Evolutionary conservation across 202 grass and related monocot genomes (phyloP).

Genomic region (Setaria italica): DNA sequence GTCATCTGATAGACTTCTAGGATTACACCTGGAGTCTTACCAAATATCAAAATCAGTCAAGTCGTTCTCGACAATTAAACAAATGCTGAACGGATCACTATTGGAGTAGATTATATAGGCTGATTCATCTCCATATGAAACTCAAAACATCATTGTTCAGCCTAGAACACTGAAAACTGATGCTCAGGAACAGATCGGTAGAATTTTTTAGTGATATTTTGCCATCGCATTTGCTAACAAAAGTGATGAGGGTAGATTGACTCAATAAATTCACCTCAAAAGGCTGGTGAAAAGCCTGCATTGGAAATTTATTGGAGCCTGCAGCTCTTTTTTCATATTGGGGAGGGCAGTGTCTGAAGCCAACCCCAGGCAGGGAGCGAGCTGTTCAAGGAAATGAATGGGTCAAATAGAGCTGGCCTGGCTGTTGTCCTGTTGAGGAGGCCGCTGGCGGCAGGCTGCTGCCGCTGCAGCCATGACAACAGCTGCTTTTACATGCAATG

Average conservation of each 20-base stretch:
- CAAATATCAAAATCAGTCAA: neutral
- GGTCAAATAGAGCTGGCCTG: slow-evolving; percentile 23
- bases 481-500: slow-evolving; percentile 24
- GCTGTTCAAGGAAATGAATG: slow-evolving; percentile 47
- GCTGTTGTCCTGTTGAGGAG: neutral
- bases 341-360: slow-evolving; percentile 21
- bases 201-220: neutral
- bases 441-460: slow-evolving; percentile 11
- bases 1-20: slow-evolving; percentile 3
- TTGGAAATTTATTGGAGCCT: slow-evolving; percentile 48
- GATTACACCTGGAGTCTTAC: slow-evolving; percentile 29
- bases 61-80: neutral
- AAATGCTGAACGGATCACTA: neutral
- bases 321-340: slow-evolving; percentile 43
- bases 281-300: slow-evolving; percentile 53
- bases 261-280: slow-evolving; percentile 50
- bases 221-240: neutral
- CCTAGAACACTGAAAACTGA: neutral
- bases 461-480: slow-evolving; percentile 29
- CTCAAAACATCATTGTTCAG: neutral
- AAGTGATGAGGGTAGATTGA: slow-evolving; percentile 1
- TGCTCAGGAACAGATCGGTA: slow-evolving; percentile 7
- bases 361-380: slow-evolving; percentile 18
- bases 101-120: neutral
- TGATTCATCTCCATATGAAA: neutral